Percentiles rank a stretch among this genome's conserved stretches.
phyloP scores from a whole-genome alignment of 306 rosid species.

The Purshia tridentata region DNA sequence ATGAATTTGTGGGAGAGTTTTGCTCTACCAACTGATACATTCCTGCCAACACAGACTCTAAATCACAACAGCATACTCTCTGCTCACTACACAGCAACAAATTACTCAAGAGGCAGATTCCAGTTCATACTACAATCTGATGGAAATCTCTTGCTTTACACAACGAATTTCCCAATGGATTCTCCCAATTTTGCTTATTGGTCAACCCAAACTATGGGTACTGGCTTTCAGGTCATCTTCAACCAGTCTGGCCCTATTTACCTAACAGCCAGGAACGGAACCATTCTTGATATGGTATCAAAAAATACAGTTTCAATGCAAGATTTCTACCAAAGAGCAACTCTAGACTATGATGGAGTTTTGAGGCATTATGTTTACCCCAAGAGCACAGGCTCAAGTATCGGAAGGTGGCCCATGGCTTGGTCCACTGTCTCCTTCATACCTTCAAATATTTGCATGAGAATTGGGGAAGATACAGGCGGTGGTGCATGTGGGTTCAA shows the following conservation, averaged over 20 bases:
- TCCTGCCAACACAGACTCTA: slow-evolving; percentile 43
- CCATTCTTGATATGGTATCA: background rate
- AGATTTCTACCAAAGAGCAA: slow-evolving; percentile 44
- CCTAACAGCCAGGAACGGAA: slow-evolving; percentile 6
- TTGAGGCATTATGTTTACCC: slow-evolving; percentile 46
- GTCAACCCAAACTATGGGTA: background rate
- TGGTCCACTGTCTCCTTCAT: slow-evolving; percentile 20
- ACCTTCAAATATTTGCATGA: slow-evolving; percentile 33
- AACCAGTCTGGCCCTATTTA: slow-evolving; percentile 36
- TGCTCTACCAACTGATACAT: slow-evolving; percentile 49
- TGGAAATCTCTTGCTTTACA: slow-evolving; percentile 26
- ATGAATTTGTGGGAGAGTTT: slow-evolving; percentile 48
- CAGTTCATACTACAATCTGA: slow-evolving; percentile 20
- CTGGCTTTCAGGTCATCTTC: slow-evolving; percentile 35
- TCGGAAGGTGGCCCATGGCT: background rate
- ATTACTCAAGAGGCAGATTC: slow-evolving; percentile 48
- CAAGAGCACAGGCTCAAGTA: slow-evolving; percentile 6
- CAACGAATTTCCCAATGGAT: slow-evolving; percentile 36
- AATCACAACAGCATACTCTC: background rate
- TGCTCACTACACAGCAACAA: slow-evolving; percentile 10
- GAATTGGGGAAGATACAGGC: background rate
- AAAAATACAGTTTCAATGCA: background rate
- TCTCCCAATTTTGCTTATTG: background rate
- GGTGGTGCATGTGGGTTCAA: slow-evolving; percentile 46
- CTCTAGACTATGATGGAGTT: slow-evolving; percentile 54